Evolutionary conservation across 768 basidiomycete species (phyloP).

Genomic region (Gloeophyllum trabeum): DNA sequence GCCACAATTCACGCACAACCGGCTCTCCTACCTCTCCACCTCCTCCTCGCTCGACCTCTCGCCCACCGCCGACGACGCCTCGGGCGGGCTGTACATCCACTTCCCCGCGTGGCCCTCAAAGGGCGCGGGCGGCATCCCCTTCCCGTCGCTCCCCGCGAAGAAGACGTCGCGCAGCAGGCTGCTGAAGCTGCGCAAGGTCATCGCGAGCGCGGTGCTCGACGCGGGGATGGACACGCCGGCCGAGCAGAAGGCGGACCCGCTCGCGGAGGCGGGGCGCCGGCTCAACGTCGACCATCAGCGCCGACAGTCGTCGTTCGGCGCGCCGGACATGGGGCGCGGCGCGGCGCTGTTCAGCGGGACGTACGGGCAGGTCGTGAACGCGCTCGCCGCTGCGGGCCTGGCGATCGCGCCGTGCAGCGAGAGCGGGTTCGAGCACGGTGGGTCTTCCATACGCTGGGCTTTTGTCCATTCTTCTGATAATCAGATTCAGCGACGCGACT

Average conservation of each 20-base stretch:
- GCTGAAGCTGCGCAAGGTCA: conserved; percentile 21
- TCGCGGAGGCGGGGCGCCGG: conserved; percentile 3
- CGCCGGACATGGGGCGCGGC: conserved; percentile 10
- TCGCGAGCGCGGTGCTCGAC: conserved; percentile 23
- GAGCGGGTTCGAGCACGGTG: conserved; percentile 20
- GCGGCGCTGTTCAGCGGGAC: conserved; percentile 30
- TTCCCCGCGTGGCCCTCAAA: conserved; percentile 9
- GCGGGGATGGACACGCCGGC: conserved; percentile 29
- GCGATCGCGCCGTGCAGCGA: conserved; percentile 19
- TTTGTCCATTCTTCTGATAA: not conserved
- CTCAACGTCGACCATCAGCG: conserved; percentile 1
- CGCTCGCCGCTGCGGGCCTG: conserved; percentile 26
- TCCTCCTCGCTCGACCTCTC: not conserved
- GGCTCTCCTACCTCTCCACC: not conserved
- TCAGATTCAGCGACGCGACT: conserved; percentile 23
- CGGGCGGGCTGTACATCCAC: conserved; percentile 13
- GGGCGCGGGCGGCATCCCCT: not conserved
- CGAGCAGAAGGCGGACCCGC: not conserved
- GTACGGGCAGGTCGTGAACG: conserved; percentile 29
- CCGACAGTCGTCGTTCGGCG: too few relatives aligned
- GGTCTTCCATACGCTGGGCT: conserved; percentile 3
- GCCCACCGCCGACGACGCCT: conserved; percentile 4
- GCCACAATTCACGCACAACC: not conserved
- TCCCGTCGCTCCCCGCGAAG: conserved; percentile 5
- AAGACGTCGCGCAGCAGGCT: conserved; percentile 13